phyloP scores from a whole-genome alignment of 345 rosid genomes.

The Eucalyptus pauciflora region DNA sequence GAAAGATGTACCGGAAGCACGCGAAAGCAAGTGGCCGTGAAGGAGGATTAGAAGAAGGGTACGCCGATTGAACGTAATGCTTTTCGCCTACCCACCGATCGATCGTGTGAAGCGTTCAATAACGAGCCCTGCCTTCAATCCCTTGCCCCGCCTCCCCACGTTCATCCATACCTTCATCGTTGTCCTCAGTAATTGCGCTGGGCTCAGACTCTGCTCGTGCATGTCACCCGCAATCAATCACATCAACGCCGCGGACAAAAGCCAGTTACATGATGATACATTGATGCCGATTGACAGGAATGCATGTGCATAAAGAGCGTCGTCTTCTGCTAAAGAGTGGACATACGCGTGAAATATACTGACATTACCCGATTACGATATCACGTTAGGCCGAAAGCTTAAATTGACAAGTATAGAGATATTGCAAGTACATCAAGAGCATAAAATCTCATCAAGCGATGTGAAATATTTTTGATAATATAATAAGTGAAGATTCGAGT shows the following conservation, averaged over 20 bases:
- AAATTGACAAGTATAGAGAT: neutral
- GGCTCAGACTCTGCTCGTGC: neutral
- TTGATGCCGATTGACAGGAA: neutral
- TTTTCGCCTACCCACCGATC: neutral
- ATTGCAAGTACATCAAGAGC: neutral
- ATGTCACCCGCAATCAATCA: neutral
- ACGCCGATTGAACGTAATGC: neutral
- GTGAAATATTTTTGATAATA: neutral
- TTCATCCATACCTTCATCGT: neutral
- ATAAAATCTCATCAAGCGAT: neutral
- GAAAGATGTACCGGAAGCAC: neutral
- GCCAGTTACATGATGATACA: neutral
- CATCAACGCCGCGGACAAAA: neutral
- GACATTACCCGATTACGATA: rapidly evolving
- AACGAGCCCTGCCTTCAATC: neutral
- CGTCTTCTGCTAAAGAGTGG: neutral
- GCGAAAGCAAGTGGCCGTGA: neutral
- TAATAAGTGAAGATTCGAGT: neutral
- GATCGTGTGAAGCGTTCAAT: neutral
- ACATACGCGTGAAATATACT: rapidly evolving
- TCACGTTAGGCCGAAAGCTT: neutral
- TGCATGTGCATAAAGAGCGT: neutral
- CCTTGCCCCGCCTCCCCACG: neutral
- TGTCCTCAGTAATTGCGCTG: neutral
- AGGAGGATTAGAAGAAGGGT: neutral